Base-by-base conservation (phyloP, 2,329 filamentous ascomycete species). In the Trichoderma pleuroti region DNA sequence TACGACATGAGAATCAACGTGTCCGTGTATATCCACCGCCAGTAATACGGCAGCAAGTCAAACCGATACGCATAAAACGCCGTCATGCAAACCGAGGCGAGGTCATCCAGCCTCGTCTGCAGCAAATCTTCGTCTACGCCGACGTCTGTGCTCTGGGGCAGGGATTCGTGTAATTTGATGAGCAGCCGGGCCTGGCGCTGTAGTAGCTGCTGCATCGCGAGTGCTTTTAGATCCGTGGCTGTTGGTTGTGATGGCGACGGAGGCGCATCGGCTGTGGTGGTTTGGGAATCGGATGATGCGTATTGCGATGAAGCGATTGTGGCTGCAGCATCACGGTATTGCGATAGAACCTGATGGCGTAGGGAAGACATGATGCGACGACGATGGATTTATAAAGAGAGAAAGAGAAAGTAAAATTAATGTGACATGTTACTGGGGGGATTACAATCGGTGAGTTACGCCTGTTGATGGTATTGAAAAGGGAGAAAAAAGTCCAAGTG, bases 21-120 rank as follows among this genome's bases (percentile, higher is more conserved):
- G 69, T 94, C 91, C 1, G 90, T 90, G 77, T 92, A 94, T 6
- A 94, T 80, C 73, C 89, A 84, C 28, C 90, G 84, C 93, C 92
- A 96, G 76, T 86, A 88, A 10, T 79, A 76, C 0, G 91, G 91
- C 7, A 95, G 86, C 36, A 89, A 84, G 72, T 86, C 87, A 77
- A 88, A 94, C 1, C 88, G 86, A 72, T 88, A 93, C 5, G 90
- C 86, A 75, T 94, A 91, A 72, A 95, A 87, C 73, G 89, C 91
- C 54, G 87, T 82, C 69, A 89, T 88, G 0, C 91, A 87, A 16
- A 92, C 80, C 9, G 84, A 82, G 6, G 88, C 80, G 18, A 91
- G 79, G 70, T 91, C 87, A 42, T 86, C 80, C n/a, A 89, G 78
- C 60, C 88, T 81, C 70, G 77, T 81, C 46, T 75, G 72, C 3